Percentiles rank a stretch among this genome's conserved stretches.
These are phyloP conservation scores for Pseudonitzschia delicatissima DNA, from an alignment of 108 stramenopile species.

Conservation along the genomic window DNA sequence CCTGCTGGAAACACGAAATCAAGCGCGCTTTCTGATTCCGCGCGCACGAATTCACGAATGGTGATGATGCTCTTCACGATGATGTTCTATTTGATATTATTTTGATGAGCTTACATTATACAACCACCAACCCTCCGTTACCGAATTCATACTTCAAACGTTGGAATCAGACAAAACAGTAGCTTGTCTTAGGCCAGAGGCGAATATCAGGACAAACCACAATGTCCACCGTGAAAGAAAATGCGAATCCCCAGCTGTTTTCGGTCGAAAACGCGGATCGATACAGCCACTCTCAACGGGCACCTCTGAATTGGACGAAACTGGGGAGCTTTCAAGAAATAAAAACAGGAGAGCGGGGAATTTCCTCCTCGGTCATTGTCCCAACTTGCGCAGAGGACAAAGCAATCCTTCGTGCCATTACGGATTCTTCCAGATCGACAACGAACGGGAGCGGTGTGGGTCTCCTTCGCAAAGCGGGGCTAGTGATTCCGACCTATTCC, in stretches of 20 bases:
- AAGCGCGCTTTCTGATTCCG: too few relatives aligned
- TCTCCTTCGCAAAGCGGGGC: constrained; percentile 35
- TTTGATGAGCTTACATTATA: too few relatives aligned
- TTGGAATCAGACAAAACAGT: too few relatives aligned
- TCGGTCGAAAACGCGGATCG: constrained; percentile 24
- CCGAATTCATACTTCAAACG: too few relatives aligned
- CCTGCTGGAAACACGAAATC: too few relatives aligned
- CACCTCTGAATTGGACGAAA: constrained; percentile 32
- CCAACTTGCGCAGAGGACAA: constrained; percentile 37
- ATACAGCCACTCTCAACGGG: constrained; percentile 1
- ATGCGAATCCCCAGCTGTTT: constrained; percentile 47
- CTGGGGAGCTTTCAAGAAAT: constrained; percentile 19
- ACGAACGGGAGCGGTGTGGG: constrained; percentile 28
- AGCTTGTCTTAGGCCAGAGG: too few relatives aligned
- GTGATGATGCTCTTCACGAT: too few relatives aligned
- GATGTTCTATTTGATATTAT: too few relatives aligned
- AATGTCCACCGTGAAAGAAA: constrained; percentile 35
- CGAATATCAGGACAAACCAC: neutral
- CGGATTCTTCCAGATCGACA: constrained; percentile 17
- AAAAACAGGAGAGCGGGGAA: too few relatives aligned
- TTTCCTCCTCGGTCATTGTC: constrained; percentile 4
- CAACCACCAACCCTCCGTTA: too few relatives aligned
- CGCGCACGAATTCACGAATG: too few relatives aligned
- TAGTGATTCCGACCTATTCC: constrained; percentile 17
- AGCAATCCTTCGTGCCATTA: constrained; percentile 35